These are phyloP conservation scores for Solanum dulcamara DNA, from an alignment of 257 asterid species.

Conservation along the genomic window DNA sequence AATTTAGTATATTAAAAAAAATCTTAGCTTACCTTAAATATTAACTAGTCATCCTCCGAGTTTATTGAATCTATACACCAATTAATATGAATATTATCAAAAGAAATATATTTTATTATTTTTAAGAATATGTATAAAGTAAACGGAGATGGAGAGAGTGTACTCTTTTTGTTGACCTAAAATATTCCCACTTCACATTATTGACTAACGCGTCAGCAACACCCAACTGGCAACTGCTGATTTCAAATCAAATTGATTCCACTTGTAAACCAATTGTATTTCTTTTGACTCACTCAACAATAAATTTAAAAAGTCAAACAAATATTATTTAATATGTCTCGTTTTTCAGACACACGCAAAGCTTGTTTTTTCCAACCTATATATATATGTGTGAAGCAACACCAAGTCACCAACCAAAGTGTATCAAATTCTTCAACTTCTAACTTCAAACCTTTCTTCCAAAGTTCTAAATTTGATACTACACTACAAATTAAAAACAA, in stretches of 20 bases:
- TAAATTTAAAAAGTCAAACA: background rate
- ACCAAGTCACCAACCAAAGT: background rate
- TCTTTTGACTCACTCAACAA: background rate
- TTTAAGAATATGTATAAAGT: no score
- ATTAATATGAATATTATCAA: no score
- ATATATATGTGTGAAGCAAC: background rate
- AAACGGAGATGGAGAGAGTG: background rate
- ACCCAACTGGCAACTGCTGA: background rate
- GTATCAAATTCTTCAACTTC: background rate
- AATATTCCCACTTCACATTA: background rate
- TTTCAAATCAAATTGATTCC: background rate
- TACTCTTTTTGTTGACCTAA: background rate
- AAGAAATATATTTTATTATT: no score
- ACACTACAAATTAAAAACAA: background rate
- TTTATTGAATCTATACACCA: no score
- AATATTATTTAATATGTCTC: background rate
- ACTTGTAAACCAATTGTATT: background rate
- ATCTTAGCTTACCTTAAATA: no score
- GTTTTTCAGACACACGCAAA: background rate
- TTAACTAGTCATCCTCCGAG: no score
- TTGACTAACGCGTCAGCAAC: background rate
- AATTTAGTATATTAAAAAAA: no score
- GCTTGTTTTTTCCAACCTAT: background rate
- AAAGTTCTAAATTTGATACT: background rate
- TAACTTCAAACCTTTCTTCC: background rate